Percentiles rank a stretch among this genome's conserved stretches.
Conservation (phyloP, 2,329 filamentous ascomycete genomes). For the Alternaria metachromatica region DNA sequence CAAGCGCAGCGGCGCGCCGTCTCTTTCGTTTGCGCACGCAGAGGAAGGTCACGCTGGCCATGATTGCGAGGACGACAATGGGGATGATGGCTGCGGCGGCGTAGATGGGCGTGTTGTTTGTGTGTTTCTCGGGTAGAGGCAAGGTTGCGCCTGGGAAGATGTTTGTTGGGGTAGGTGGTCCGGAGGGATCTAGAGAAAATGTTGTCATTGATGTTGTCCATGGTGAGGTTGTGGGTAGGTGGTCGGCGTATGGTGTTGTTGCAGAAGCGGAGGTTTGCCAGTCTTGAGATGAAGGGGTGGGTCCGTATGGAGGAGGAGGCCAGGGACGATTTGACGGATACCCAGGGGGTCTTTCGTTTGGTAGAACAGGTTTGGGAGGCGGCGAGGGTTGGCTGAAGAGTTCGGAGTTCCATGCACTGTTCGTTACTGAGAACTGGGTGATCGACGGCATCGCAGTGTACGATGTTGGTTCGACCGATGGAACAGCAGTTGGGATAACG, state of each 20-base stretch:
- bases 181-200: background rate
- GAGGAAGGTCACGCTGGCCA: conserved; percentile 32
- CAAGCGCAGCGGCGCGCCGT: conserved; percentile 19
- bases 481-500: background rate
- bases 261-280: conserved; percentile 2
- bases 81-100: conserved; percentile 34
- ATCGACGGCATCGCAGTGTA: background rate
- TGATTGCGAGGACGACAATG: conserved; percentile 31
- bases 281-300: background rate
- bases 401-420: background rate
- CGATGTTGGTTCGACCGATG: background rate
- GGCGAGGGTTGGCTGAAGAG: background rate
- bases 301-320: background rate
- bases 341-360: background rate
- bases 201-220: conserved; percentile 1
- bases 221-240: background rate
- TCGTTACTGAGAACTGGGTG: background rate
- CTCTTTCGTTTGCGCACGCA: conserved; percentile 42
- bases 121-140: background rate
- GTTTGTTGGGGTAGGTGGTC: conserved; percentile 3
- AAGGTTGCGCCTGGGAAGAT: background rate
- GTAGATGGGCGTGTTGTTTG: conserved; percentile 24
- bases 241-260: conserved; percentile 6
- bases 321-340: background rate
- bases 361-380: background rate